Evolutionary conservation across 2,329 filamentous ascomycete species (phyloP), one percentile per base, ranked within the genome.

Genomic region (Claviceps sp.): DNA sequence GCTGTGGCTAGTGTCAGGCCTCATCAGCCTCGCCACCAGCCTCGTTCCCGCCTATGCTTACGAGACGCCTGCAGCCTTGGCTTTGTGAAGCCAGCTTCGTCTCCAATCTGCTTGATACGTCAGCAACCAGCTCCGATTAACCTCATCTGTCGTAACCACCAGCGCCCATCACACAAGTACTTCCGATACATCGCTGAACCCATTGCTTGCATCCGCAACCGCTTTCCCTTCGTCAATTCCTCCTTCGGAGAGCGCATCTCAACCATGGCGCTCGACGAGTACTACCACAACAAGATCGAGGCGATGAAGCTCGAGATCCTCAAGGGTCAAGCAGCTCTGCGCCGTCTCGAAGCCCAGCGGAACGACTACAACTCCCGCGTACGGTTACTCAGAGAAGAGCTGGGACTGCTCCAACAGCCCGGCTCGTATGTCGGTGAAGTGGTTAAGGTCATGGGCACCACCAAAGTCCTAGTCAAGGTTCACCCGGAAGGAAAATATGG

Each of bases 221-320:
- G 13, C 14, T 10, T 22, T 14, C 37, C 30, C 8, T 24, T 8
- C 7, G n/a, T 47, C 30, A 44, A 14, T 14, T 34, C 39, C 34
- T 22, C 45, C 13, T 19, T 22, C 7, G 50, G 50, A 47, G 50
- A 47, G 50, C 44, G 24, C 44, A 47, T 47, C 24, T 22, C 44
- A 22, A 84, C 67, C 69, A 98, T 98, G 93, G 90, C 91, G 81
- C 87, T 98, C 74, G 93, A 97, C 73, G 95, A 87, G 73, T 98
- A 96, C 76, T 98, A 95, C 72, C 88, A 93, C 75, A 97, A 97
- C 79, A 98, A 98, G 80, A 97, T 97, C 74, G 93, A 98, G 87
- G 84, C 87, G 70, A 95, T 97, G 87, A 97, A 97, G 85, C 89
- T 98, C 70, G 91, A 98, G 81, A 98, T 98, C 69, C 91, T 98